Base-by-base conservation (phyloP, 2,329 filamentous ascomycete genomes). In the Tolypocladium ovalisporum region DNA sequence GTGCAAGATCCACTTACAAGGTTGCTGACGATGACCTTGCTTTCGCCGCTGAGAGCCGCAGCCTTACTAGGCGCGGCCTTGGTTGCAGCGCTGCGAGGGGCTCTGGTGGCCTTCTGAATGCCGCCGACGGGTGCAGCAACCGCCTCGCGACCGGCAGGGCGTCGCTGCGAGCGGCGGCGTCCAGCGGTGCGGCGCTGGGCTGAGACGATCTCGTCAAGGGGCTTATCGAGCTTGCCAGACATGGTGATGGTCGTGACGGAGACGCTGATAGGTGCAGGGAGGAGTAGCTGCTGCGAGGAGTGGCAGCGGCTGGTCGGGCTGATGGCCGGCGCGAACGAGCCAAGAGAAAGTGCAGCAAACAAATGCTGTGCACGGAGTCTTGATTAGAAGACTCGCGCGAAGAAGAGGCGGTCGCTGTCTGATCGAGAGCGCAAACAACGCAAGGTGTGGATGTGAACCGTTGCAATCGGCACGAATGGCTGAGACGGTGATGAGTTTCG, bases 11-110 rank as follows among this genome's bases (percentile, higher is more conserved):
- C 13, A 66, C 91, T 76, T 87, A 97, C 92, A 82, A 99, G 83
- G 80, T 95, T 95, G 87, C 90, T 96, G 77, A 99, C 93, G 75
- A 96, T 89, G 77, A 97, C 93, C 79, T 97, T 97, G 82, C 90
- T 95, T 66, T 95, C 90, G 69, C 84, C 85, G 67, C 79, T 78
- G 60, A 76, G 73, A 63, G 79, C 75, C 58, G 82, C 75, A 59
- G 83, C 82, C 71, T 86, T 88, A 66, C 83, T 82, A 61, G 89
- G 84, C 47, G 80, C 77, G 60, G 82, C 76, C 76, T 86, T 85
- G 65, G 79, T 78, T 52, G 78, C 75, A 60, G 77, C 75, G 62
- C 78, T 78, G 67, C 87, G 88, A 58, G 79, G 71, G 64, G 78
- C 73, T 68, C 80, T 88, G 59, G 82, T 79, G 65, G 78, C 84